These are phyloP conservation scores for Pythium coloratum DNA, from an alignment of 352 stramenopile genomes.

Conservation along the genomic window DNA sequence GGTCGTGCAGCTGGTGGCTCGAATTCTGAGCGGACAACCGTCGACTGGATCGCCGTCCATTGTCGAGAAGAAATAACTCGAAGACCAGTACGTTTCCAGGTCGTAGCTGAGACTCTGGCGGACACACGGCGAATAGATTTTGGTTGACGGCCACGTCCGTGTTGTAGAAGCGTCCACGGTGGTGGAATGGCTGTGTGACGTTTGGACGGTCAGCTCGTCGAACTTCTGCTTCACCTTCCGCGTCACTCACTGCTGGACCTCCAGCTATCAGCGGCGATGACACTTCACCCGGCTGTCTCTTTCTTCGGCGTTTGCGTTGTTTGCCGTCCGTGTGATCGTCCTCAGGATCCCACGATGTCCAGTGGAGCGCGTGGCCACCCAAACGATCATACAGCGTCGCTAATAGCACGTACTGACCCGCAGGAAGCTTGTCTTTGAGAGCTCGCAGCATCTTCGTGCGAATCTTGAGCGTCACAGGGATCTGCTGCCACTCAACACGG, in stretches of 20 bases:
- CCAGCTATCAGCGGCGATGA: background rate
- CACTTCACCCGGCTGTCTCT: constrained; percentile 2
- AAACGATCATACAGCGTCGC: constrained; percentile 86
- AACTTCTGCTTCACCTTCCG: background rate
- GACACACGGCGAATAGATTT: constrained; percentile 78
- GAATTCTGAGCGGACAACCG: background rate
- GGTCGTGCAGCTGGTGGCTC: constrained; percentile 36
- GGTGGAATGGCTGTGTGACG: constrained; percentile 72
- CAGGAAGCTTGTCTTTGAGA: constrained; percentile 83
- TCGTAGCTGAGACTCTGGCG: constrained; percentile 51
- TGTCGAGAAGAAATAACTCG: constrained; percentile 40
- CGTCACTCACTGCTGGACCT: too few relatives aligned
- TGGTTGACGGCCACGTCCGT: constrained; percentile 79
- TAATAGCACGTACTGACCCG: constrained; percentile 80
- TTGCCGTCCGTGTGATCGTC: constrained; percentile 7
- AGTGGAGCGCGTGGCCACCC: constrained; percentile 75
- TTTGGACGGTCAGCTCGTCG: constrained; percentile 31
- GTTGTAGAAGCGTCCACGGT: constrained; percentile 86
- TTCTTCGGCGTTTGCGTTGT: background rate
- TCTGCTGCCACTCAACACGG: constrained; percentile 64
- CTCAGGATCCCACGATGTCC: constrained; percentile 66
- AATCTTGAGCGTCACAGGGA: constrained; percentile 79
- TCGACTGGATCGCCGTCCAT: background rate
- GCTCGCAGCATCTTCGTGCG: constrained; percentile 60
- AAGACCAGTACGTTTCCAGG: constrained; percentile 61